These are phyloP conservation scores for Ceratocystis ficicola DNA, from an alignment of 2,329 filamentous ascomycete species.

Conservation along the genomic window DNA sequence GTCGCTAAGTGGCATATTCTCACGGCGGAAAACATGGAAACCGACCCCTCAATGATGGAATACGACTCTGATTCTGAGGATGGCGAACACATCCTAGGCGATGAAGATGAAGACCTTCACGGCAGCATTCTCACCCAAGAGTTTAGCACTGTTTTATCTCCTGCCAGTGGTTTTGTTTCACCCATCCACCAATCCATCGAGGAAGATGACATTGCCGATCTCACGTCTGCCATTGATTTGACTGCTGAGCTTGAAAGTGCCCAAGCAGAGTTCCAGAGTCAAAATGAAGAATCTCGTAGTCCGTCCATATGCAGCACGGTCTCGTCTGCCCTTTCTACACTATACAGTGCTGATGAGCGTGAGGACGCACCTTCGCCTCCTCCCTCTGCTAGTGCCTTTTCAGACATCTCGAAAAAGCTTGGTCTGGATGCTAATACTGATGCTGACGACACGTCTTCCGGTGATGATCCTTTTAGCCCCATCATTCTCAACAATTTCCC, in stretches of 20 bases:
- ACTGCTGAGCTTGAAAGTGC: slow-evolving; percentile 1
- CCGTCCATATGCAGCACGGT: slow-evolving; percentile 32
- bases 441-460: slow-evolving; percentile 4
- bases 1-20: slow-evolving; percentile 17
- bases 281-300: slow-evolving; percentile 2
- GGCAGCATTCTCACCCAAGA: slow-evolving; percentile 18
- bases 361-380: slow-evolving; percentile 27
- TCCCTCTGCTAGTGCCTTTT: slow-evolving; percentile 5
- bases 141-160: slow-evolving; percentile 20
- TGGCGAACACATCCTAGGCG: neutral
- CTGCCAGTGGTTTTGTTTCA: slow-evolving; percentile 15
- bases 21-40: slow-evolving; percentile 16
- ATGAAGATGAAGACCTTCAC: slow-evolving; percentile 4
- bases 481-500: slow-evolving; percentile 16
- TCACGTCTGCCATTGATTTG: neutral
- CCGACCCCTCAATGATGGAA: neutral
- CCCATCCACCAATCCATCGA: slow-evolving; percentile 12
- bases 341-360: slow-evolving; percentile 44
- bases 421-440: neutral
- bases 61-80: slow-evolving; percentile 13
- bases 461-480: slow-evolving; percentile 15
- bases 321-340: slow-evolving; percentile 44
- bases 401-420: slow-evolving; percentile 15
- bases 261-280: neutral
- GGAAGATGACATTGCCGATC: neutral